Conservation (phyloP, 2,329 filamentous ascomycete genomes). For the Parafenestella ontariensis region DNA sequence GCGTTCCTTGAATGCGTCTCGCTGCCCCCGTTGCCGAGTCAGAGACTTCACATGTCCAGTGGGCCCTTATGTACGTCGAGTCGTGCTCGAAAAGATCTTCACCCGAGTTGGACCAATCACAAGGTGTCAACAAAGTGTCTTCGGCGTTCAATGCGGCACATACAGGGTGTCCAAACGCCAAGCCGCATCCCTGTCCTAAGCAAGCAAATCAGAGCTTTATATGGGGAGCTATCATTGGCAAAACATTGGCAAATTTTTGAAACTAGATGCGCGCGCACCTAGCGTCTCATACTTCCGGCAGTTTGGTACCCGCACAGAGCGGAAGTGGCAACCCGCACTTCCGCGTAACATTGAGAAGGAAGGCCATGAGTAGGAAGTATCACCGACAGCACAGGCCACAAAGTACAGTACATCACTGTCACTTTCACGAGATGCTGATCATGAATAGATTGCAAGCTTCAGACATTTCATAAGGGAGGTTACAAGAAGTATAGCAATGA, state of each 20-base stretch:
- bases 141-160: not conserved
- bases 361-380: not conserved
- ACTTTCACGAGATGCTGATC: not conserved
- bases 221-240: no score
- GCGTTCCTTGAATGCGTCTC: not conserved
- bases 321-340: not conserved
- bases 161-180: no score
- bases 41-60: not conserved
- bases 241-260: no score
- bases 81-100: not conserved
- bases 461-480: not conserved
- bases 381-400: not conserved
- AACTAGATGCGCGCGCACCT: no score
- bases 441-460: not conserved
- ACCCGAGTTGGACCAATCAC: not conserved
- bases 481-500: not conserved
- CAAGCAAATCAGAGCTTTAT: no score
- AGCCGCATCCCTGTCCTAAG: no score
- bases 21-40: not conserved
- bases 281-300: not conserved
- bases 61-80: not conserved
- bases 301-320: not conserved
- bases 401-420: not conserved
- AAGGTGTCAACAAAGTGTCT: not conserved
- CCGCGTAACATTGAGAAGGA: not conserved